Percentiles rank a stretch among this genome's conserved stretches.
phyloP scores from a whole-genome alignment of 164 flowering plant species.

The Sedum album region DNA sequence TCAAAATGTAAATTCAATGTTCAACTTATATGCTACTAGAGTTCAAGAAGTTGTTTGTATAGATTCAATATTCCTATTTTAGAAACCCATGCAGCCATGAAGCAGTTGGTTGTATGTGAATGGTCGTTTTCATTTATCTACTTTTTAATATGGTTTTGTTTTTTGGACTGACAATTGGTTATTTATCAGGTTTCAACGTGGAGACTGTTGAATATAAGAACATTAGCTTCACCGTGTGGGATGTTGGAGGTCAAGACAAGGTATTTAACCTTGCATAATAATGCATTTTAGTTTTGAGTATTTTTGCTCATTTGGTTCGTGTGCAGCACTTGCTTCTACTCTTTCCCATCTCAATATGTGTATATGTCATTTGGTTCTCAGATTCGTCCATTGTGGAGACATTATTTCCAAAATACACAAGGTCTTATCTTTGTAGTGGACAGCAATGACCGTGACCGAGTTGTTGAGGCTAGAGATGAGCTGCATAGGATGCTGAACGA shows the following conservation, averaged over 20 bases:
- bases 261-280: neutral
- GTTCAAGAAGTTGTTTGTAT: too few relatives aligned
- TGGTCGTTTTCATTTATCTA: neutral
- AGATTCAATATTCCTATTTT: too few relatives aligned
- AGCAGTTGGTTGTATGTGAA: too few relatives aligned
- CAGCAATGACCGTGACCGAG: slow-evolving; percentile 1
- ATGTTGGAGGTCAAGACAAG: slow-evolving; percentile 4
- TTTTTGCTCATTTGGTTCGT: neutral
- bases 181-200: neutral
- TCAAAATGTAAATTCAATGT: too few relatives aligned
- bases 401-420: slow-evolving; percentile 3
- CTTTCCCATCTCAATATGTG: neutral
- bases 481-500: slow-evolving; percentile 3
- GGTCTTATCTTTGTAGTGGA: slow-evolving; percentile 2
- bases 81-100: too few relatives aligned
- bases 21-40: too few relatives aligned
- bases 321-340: neutral
- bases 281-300: neutral
- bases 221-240: slow-evolving; percentile 2
- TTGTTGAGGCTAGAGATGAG: slow-evolving; percentile 1
- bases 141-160: neutral
- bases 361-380: neutral
- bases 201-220: neutral
- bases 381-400: slow-evolving; percentile 4
- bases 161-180: neutral